phyloP scores from a whole-genome alignment of 1,284 basidiomycete genomes.

The Ustilago trichophora region DNA sequence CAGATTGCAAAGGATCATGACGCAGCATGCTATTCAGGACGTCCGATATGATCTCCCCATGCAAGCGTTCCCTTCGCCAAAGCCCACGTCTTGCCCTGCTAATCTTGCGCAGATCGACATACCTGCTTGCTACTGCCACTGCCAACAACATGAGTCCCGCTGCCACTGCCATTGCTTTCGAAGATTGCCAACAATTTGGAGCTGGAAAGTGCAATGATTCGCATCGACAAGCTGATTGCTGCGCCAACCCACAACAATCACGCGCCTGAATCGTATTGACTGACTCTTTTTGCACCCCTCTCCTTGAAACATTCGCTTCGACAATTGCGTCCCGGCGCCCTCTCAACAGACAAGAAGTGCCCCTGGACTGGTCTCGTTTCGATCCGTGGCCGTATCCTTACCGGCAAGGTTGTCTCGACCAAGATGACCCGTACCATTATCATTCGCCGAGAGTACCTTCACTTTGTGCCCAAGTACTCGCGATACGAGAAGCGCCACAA shows the following conservation, averaged over 20 bases:
- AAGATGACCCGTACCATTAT: conserved; percentile 99
- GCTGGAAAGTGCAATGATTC: neutral
- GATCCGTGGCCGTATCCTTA: conserved; percentile 98
- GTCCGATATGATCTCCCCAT: too few species aligned
- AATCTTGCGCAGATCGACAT: too few species aligned
- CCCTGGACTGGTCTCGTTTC: conserved; percentile 82
- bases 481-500: conserved; percentile 77
- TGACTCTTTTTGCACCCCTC: too few species aligned
- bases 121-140: too few species aligned
- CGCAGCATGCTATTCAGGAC: too few species aligned
- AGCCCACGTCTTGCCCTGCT: too few species aligned
- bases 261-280: too few species aligned
- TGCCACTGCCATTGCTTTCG: neutral
- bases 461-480: conserved; percentile 98
- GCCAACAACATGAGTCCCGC: neutral
- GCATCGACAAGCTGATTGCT: neutral
- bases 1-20: too few species aligned
- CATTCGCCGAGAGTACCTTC: conserved; percentile 94
- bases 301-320: neutral
- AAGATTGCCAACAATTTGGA: neutral
- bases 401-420: conserved; percentile 94
- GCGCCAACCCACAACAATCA: too few species aligned
- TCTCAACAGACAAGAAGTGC: conserved; percentile 92
- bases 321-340: neutral
- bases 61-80: too few species aligned